These are phyloP conservation scores for Remersonia thermophila DNA, from an alignment of 2,329 filamentous ascomycete genomes.

Conservation along the genomic window DNA sequence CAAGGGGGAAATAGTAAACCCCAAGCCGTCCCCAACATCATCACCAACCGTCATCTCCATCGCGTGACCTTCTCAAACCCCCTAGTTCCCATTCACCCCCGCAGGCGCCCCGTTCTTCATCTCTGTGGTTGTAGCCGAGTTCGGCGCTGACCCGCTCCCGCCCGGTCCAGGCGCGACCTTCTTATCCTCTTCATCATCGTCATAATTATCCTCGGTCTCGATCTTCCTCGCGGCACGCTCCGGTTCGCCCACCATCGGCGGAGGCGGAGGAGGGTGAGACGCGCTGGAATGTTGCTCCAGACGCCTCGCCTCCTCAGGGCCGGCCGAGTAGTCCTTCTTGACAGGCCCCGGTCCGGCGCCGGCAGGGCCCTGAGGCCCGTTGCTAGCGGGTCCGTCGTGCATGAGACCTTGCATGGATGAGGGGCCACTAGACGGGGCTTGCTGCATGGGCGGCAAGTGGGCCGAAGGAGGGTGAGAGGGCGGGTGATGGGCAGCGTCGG, in stretches of 20 bases:
- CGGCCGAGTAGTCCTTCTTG: constrained; percentile 37
- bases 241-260: constrained; percentile 55
- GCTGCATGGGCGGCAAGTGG: constrained; percentile 52
- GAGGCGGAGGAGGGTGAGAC: constrained; percentile 23
- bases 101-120: constrained; percentile 41
- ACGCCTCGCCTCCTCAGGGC: constrained; percentile 45
- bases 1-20: too few species aligned
- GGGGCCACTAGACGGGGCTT: too few species aligned
- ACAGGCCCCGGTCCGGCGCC: constrained; percentile 31
- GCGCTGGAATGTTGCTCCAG: constrained; percentile 32
- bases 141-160: constrained; percentile 32
- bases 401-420: constrained; percentile 41
- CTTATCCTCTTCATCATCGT: constrained; percentile 82
- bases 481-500: constrained; percentile 80
- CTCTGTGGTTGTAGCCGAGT: constrained; percentile 37
- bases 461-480: constrained; percentile 47
- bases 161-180: constrained; percentile 32
- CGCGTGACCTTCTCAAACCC: too few species aligned
- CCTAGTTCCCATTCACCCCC: constrained; percentile 31
- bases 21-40: too few species aligned
- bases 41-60: too few species aligned
- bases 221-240: constrained; percentile 79
- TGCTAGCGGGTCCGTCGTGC: constrained; percentile 41
- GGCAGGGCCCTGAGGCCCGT: too few species aligned
- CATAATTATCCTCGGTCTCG: constrained; percentile 95